Evolutionary conservation across 2,329 filamentous ascomycete genomes (phyloP), one percentile per base, ranked within the genome.

Genomic region (Lasiodiplodia hormozganensis): DNA sequence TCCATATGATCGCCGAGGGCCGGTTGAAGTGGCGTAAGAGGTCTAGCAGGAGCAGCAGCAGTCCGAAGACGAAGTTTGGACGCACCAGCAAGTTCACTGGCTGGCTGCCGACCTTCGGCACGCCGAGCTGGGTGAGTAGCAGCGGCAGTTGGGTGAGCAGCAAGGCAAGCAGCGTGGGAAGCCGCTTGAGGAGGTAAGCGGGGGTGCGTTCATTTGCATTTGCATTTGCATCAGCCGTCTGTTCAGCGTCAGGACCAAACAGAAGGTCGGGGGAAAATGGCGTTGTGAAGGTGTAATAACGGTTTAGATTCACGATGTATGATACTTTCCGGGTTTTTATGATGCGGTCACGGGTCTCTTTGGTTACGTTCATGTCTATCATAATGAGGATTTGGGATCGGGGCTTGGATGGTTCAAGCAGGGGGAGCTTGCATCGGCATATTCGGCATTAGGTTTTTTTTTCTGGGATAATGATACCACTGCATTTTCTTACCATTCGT

Each of bases 1-100:
- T 99, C 67, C 95, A 97, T 77, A 90, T 90, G 76, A 84, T 96
- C 47, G 93, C 96, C 47, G 95, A 99, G 80, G 95, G 94, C 0
- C 89, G 93, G 73, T 87, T 97, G 72, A 90, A 89, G 77, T 84
- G 80, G 78, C 73, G 75, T 31, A 77, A 52, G 21, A 25, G 60
- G 28, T 49, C 28, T 16, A 51, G 51, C 57, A 31, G 18, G 21
- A 40, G 12, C 23, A 31, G 18, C 31, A 40, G n/a, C 23, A 21
- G 51, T 7, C 51, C 51, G 8, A 54, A 34, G 40, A 64, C 60
- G 14, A 52, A 31, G n/a, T 64, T 64, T n/a, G 60, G 60, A 11
- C 43, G 47, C 40, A 56, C 51, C 16, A 56, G 51, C 62, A 54
- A 31, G 23, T 65, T 65, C 16, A 43, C 31, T 1, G 8, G 62